phyloP scores from a whole-genome alignment of 306 rosid species.

The Corylus avellana region DNA sequence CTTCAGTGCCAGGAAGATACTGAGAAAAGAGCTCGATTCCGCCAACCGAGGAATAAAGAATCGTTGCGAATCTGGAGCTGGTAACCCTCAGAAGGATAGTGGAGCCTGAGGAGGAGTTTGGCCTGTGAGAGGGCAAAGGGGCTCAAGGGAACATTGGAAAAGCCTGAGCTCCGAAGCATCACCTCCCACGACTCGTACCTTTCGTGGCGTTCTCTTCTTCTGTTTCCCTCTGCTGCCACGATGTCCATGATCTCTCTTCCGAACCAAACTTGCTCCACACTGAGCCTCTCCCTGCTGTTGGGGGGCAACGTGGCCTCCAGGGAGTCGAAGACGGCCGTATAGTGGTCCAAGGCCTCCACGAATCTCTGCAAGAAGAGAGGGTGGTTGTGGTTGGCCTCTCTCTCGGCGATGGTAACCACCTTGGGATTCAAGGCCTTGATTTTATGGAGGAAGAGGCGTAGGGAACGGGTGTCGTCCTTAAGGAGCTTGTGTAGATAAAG shows the following conservation, averaged over 20 bases:
- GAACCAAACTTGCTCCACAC: conserved; percentile 52
- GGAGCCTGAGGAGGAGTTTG: conserved; percentile 54
- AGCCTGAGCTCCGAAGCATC: conserved; percentile 43
- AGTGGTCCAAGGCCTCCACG: conserved; percentile 50
- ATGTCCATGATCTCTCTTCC: conserved; percentile 48
- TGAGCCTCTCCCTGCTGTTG: conserved; percentile 47
- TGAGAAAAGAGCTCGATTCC: conserved; percentile 53
- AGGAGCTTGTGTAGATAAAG: conserved; percentile 44
- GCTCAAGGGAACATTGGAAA: conserved; percentile 47
- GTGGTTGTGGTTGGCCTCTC: conserved; percentile 46
- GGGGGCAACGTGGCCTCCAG: conserved; percentile 59
- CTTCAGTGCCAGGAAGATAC: conserved; percentile 56
- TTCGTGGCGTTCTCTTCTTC: conserved; percentile 29
- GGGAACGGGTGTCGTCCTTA: conserved; percentile 23
- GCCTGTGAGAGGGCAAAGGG: conserved; percentile 61
- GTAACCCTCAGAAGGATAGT: conserved; percentile 59
- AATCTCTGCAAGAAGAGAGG: conserved; percentile 41
- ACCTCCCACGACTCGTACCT: conserved; percentile 49
- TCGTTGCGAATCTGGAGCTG: conserved; percentile 44
- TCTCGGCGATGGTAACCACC: conserved; percentile 47
- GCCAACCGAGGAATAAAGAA: conserved; percentile 53
- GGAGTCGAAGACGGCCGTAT: conserved; percentile 43
- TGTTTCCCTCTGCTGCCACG: conserved; percentile 27
- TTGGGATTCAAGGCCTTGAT: conserved; percentile 48
- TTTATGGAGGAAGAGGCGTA: conserved; percentile 36